Conservation (phyloP, 2,329 filamentous ascomycete genomes). For the Nothopassalora personata region DNA sequence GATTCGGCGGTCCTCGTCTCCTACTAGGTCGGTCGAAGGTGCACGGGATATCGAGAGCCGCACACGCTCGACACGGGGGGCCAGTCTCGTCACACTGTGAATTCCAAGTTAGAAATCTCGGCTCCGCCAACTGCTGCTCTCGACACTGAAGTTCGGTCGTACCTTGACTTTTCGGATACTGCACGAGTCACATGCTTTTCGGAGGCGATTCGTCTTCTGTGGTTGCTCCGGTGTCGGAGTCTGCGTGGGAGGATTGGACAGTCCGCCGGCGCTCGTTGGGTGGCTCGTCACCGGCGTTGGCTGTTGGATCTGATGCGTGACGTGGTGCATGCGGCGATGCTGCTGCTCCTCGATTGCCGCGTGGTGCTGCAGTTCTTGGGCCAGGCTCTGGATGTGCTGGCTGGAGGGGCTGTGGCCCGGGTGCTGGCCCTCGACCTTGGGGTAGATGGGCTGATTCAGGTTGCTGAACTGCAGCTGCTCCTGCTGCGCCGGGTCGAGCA, state of each 20-base stretch:
- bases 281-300: constrained; percentile 22
- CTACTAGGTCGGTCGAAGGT: constrained; percentile 61
- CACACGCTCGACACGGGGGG: constrained; percentile 62
- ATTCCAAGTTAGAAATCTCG: constrained; percentile 4
- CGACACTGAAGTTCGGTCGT: constrained; percentile 2
- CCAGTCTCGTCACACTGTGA: constrained; percentile 59
- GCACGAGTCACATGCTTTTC: constrained; percentile 39
- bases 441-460: constrained; percentile 32
- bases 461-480: constrained; percentile 32
- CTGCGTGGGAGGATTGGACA: constrained; percentile 20
- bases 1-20: constrained; percentile 60
- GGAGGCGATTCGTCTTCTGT: constrained; percentile 34
- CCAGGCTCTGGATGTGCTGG: constrained; percentile 31
- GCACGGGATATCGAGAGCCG: constrained; percentile 60
- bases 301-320: constrained; percentile 25
- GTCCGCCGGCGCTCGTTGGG: constrained; percentile 21
- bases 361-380: constrained; percentile 29
- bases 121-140: neutral
- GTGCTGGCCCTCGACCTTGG: constrained; percentile 31
- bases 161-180: constrained; percentile 39
- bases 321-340: constrained; percentile 28
- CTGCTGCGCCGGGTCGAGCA: constrained; percentile 31
- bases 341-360: constrained; percentile 28
- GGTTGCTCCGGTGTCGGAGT: constrained; percentile 22
- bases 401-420: constrained; percentile 23